A percentile compares a stretch with the other conserved stretches of the same genome.
Conservation (phyloP, 164 flowering plant genomes). For the Kingdonia uniflora region DNA sequence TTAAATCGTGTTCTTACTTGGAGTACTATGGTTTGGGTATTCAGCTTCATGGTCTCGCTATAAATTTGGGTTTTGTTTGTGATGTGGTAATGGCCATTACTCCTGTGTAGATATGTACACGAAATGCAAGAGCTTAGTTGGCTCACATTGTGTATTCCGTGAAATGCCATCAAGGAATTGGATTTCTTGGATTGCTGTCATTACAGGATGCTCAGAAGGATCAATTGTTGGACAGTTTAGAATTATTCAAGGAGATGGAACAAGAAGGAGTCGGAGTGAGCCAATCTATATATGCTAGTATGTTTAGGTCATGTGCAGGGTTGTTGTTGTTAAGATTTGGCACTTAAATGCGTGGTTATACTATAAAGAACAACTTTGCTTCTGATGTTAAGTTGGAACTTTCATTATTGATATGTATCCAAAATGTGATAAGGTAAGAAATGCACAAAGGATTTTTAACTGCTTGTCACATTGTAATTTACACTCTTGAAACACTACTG, state of each 20-base stretch:
- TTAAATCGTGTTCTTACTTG: slow-evolving; percentile 1
- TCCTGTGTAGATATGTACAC: slow-evolving; percentile 3
- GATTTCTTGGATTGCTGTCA: slow-evolving; percentile 1
- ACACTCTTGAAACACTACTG: slow-evolving; percentile 4
- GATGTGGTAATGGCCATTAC: slow-evolving; percentile 1
- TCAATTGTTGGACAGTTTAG: background rate
- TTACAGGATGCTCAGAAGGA: slow-evolving; percentile 3
- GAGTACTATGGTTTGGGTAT: slow-evolving; percentile 2
- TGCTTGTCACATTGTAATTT: background rate
- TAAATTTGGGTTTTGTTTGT: slow-evolving; percentile 1
- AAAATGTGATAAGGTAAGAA: background rate
- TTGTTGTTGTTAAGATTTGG: background rate
- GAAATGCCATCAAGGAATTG: background rate
- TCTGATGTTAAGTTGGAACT: slow-evolving; percentile 1
- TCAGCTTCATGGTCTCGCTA: slow-evolving; percentile 1
- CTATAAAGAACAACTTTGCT: slow-evolving; percentile 3
- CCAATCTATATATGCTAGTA: slow-evolving; percentile 5
- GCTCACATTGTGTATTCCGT: background rate
- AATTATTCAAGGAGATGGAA: slow-evolving; percentile 5
- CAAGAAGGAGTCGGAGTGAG: background rate
- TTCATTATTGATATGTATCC: slow-evolving; percentile 4
- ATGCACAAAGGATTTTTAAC: slow-evolving; percentile 4
- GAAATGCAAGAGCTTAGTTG: slow-evolving; percentile 1
- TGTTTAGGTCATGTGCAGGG: slow-evolving; percentile 6
- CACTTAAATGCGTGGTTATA: slow-evolving; percentile 1